Evolutionary conservation across 495 filamentous ascomycete species (phyloP).

Genomic region (Penicillium parvum): DNA sequence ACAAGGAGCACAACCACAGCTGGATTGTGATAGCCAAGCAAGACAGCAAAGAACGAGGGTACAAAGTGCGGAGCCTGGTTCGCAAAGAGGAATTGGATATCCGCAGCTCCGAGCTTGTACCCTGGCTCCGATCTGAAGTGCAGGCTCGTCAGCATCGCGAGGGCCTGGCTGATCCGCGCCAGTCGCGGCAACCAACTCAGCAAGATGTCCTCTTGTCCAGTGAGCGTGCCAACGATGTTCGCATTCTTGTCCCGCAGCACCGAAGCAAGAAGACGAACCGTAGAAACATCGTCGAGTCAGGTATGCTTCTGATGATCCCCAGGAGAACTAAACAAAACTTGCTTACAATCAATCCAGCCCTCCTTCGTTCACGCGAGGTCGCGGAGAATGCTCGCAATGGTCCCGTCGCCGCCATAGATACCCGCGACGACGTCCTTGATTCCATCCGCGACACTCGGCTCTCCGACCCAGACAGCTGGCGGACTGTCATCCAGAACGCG

Average conservation of each 20-base stretch:
- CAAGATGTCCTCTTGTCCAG: slow-evolving; percentile 30
- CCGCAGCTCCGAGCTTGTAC: slow-evolving; percentile 65
- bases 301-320: slow-evolving; percentile 36
- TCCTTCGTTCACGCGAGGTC: slow-evolving; percentile 56
- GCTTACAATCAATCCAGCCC: slow-evolving; percentile 42
- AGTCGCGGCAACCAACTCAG: slow-evolving; percentile 45
- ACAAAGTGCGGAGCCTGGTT: slow-evolving; percentile 72
- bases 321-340: slow-evolving; percentile 5
- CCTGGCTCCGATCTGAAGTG: slow-evolving; percentile 77
- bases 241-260: slow-evolving; percentile 73
- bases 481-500: slow-evolving; percentile 70
- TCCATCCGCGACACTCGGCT: slow-evolving; percentile 69
- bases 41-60: slow-evolving; percentile 59
- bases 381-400: slow-evolving; percentile 63
- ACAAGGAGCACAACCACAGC: slow-evolving; percentile 70
- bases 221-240: slow-evolving; percentile 67
- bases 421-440: slow-evolving; percentile 79
- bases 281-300: slow-evolving; percentile 75
- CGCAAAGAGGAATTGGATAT: slow-evolving; percentile 84
- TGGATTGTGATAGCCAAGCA: slow-evolving; percentile 88
- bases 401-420: slow-evolving; percentile 85
- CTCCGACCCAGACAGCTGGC: slow-evolving; percentile 83
- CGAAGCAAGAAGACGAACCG: slow-evolving; percentile 89
- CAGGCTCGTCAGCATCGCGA: slow-evolving; percentile 69
- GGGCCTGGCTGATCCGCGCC: slow-evolving; percentile 42